These are phyloP conservation scores for Arxiozyma slooffiae DNA, from an alignment of 1,139 yeast species.

Conservation along the genomic window DNA sequence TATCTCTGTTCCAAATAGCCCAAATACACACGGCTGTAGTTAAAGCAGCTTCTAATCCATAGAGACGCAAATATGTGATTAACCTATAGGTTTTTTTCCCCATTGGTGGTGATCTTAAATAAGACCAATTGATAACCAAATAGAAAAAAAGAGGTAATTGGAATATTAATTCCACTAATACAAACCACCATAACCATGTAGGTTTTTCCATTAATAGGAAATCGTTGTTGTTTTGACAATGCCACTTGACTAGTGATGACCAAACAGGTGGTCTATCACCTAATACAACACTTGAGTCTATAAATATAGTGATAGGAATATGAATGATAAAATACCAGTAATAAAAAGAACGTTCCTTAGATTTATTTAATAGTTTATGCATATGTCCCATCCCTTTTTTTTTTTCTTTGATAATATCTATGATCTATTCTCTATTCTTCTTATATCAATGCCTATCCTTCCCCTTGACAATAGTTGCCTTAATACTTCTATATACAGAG, in stretches of 20 bases:
- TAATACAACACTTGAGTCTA: conserved; percentile 59
- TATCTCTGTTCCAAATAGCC: conserved; percentile 18
- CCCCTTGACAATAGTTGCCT: no score
- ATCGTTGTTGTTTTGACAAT: conserved; percentile 57
- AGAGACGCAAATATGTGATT: conserved; percentile 10
- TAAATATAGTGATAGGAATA: conserved; percentile 60
- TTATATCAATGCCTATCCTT: no score
- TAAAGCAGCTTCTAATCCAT: conserved; percentile 25
- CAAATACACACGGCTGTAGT: conserved; percentile 25
- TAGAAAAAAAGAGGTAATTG: no score
- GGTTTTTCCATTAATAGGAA: conserved; percentile 46
- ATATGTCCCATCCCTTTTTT: no score
- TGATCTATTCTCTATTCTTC: not conserved
- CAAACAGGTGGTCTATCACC: conserved; percentile 29
- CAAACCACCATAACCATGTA: no score
- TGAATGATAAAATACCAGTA: conserved; percentile 48
- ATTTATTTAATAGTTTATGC: not conserved
- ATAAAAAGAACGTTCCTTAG: conserved; percentile 32
- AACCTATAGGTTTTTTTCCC: conserved; percentile 1
- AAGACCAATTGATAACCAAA: no score
- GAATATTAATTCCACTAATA: no score
- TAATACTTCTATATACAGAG: no score
- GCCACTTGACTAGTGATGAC: conserved; percentile 42
- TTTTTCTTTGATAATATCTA: no score
- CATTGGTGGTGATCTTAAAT: no score